Evolutionary conservation across 805 yeast species (phyloP), one percentile per base, ranked within the genome.

Genomic region (Saccharomycopsis sp.): DNA sequence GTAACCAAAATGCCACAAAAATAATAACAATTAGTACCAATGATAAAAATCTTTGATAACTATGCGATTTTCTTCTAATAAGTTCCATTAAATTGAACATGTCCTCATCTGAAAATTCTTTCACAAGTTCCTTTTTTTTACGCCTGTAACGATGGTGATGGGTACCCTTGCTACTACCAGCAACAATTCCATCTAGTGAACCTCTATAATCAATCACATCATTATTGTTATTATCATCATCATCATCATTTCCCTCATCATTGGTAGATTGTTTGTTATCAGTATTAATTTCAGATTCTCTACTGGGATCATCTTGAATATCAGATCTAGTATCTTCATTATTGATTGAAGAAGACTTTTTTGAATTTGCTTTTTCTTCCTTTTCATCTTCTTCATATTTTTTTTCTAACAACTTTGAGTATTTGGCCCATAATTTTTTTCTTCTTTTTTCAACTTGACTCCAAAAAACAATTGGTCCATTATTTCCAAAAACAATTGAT

Each of bases 391-490:
- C 3, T 26, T 21, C 27, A 23, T 31, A 26, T 12, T 39, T 39
- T 13, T 36, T 21, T 27, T 41, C 36, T 8, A 46, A 17, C 28
- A 34, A 29, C 14, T 4, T 51, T 3, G 20, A 17, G 37, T 38
- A 46, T 18, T 55, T 58, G 2, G 49, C 44, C 31, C 65, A 51
- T 14, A 62, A 46, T 31, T 51, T 51, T 2, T 49, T 44, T 43
- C 94, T 65, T 8, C 58, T 55, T 17, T 51, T 55, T 51, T 83
- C 94, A 8, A 78, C 61, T 34, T 67, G 60, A 57, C 82, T 78
- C 75, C 87, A 76, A 42, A 72, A 71, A 9, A 78, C 59, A 1
- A 83, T 73, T 3, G 86, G 78, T 0, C 73, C 70, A 2, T 77
- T 69, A 2, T 80, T 65, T n/a, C 71, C 67, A 17, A 72, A 59